phyloP scores from a whole-genome alignment of 225 moss, liverwort and hornwort species.

The Straminergon stramineum region DNA sequence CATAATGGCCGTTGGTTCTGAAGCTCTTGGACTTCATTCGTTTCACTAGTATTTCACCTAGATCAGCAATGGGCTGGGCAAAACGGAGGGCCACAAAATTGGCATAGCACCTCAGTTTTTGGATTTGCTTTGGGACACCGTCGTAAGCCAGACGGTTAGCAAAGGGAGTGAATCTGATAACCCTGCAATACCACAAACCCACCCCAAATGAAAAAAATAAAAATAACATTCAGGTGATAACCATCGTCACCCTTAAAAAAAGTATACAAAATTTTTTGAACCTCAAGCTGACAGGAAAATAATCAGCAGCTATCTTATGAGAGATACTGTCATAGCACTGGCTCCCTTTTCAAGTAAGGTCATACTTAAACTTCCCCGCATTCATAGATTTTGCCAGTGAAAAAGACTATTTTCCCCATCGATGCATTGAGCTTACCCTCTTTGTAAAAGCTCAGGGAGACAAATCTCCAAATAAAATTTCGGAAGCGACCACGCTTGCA shows the following conservation, averaged over 20 bases:
- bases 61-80: constrained; percentile 49
- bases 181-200: constrained; percentile 27
- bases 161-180: constrained; percentile 82
- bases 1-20: constrained; percentile 64
- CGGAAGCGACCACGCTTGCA: constrained; percentile 71
- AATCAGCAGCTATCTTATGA: neutral
- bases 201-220: neutral
- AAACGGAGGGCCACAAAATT: constrained; percentile 92
- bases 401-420: neutral
- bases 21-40: constrained; percentile 79
- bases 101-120: constrained; percentile 76
- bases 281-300: neutral
- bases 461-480: constrained; percentile 67
- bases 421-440: neutral
- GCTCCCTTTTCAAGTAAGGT: neutral
- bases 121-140: constrained; percentile 57
- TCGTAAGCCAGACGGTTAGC: constrained; percentile 88
- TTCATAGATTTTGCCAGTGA: neutral
- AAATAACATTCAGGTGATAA: too few relatives aligned
- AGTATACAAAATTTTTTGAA: neutral
- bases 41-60: constrained; percentile 38
- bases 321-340: neutral
- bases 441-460: constrained; percentile 40
- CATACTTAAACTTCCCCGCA: neutral
- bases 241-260: neutral